Conservation (phyloP, 2,329 filamentous ascomycete genomes). For the Paracoccidioides lutzii region DNA sequence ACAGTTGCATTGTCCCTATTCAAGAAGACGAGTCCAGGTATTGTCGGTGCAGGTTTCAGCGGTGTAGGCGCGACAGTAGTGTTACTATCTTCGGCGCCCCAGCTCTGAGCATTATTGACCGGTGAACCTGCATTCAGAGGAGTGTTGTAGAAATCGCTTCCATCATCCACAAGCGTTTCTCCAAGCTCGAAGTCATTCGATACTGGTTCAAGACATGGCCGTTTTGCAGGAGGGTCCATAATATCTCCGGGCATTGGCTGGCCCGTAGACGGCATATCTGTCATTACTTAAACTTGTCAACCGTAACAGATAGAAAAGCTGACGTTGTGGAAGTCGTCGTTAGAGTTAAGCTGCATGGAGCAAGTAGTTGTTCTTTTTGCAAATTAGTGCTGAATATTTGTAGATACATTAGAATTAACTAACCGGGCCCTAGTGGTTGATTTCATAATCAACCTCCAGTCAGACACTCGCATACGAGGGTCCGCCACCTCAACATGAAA, state of each 20-base stretch:
- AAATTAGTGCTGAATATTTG: background rate
- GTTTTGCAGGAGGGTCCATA: slow-evolving; percentile 14
- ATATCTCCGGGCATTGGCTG: background rate
- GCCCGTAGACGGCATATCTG: slow-evolving; percentile 1
- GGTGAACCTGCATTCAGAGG: slow-evolving; percentile 22
- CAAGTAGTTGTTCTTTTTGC: background rate
- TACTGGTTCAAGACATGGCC: slow-evolving; percentile 19
- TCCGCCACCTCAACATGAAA: too few relatives aligned
- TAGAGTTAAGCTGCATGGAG: background rate
- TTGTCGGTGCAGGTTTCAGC: slow-evolving; percentile 15
- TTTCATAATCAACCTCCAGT: too few relatives aligned
- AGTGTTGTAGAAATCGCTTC: slow-evolving; percentile 33
- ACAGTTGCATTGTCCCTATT: background rate
- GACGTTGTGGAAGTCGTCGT: background rate
- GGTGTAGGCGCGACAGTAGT: slow-evolving; percentile 1
- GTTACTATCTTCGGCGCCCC: slow-evolving; percentile 8
- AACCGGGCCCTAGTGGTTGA: too few relatives aligned
- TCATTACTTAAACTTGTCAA: background rate
- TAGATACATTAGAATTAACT: too few relatives aligned
- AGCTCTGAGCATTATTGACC: slow-evolving; percentile 8
- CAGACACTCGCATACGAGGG: too few relatives aligned
- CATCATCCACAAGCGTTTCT: slow-evolving; percentile 22
- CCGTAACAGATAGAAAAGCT: background rate
- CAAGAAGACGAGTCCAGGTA: slow-evolving; percentile 27
- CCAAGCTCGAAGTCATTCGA: slow-evolving; percentile 12